Base-by-base conservation (phyloP, 2,329 filamentous ascomycete genomes). In the Aureobasidium sp. region DNA sequence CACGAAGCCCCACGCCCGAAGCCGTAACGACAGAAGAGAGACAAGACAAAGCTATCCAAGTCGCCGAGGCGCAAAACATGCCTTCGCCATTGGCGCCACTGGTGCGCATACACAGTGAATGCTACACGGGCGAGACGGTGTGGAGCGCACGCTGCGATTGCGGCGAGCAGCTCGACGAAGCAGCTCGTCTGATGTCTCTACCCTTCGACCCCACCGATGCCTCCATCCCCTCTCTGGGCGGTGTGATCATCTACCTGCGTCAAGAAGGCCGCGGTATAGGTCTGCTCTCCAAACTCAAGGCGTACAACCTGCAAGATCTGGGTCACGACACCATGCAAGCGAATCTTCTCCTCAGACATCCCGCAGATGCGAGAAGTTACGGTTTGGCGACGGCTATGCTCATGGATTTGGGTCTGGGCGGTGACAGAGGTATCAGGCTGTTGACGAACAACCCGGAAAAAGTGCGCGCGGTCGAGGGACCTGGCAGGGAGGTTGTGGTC, bases 381-480 rank as follows among this genome's bases (percentile, higher is more conserved):
- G 94, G 94, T 1, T 77, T 99, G n/a, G 94, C 94, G 2, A 99
- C 94, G 1, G 92, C 93, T 0, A 97, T 99, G 81, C 78, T 99
- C 58, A 79, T 86, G 63, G 94, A 99, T 75, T 77, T 99, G 31
- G 92, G 90, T 0, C 81, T 85, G 9, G 83, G 80, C 2, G 81
- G 78, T 1, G 81, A 95, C 66, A 73, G 77, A 13, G 88, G 92
- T 29, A 86, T 97, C 57, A 81, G 89, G 37, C 76, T 99, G 54
- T 76, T 99, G 67, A 99, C 94, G 10, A 99, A 99, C 73, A 99
- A 99, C 69, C 94, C 94, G 0, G 94, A 99, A 68, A 99, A 99
- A 78, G 89, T 99, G 43, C 81, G 90, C 17, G 94, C 94, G 0
- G 89, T 99, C 0, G 94, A 99, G 73, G 94, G 94, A 0, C 92